Evolutionary conservation across 1,284 basidiomycete genomes (phyloP), one percentile per base, ranked within the genome.

Genomic region (Ganoderma lingzhi): DNA sequence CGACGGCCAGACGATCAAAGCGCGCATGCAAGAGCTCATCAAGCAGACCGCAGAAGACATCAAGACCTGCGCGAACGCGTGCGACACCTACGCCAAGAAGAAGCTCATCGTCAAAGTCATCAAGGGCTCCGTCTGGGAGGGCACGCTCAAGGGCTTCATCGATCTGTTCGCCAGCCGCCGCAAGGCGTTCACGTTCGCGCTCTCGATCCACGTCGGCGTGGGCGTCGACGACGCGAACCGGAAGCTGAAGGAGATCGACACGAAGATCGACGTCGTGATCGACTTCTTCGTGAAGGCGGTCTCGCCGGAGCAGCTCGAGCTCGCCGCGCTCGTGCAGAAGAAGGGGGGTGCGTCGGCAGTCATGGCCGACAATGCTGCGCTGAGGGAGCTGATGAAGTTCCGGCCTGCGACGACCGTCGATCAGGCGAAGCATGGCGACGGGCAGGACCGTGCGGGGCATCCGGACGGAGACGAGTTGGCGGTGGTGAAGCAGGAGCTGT

Each of bases 81-180:
- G 80, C 70, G 80, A 82, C 59, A 74, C 77, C 0, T 82, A 80
- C 64, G 65, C 72, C 2, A 80, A 79, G 73, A 81, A 78, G 67
- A 70, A 69, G 9, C 71, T 76, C 2, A 60, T 79, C 75, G 81
- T 82, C 0, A 84, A 83, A 63, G 77, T 82, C 2, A 66, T 85
- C 60, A 80, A 81, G 56, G 76, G 80, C 37, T 75, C 80, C 35
- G 69, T 77, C 45, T 86, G 84, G 78, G 81, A 85, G 55, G 41
- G 61, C 14, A 77, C 76, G 2, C 77, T 86, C 14, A 76, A 79
- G 6, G 75, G 68, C 14, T 84, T 78, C 66, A 75, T 79, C 28
- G 66, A 72, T 4, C 74, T 69, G 5, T 85, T 85, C 72, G 71
- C 73, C 5, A 73, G 75, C 8, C 78, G 81, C 8, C 78, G 81